phyloP scores from a whole-genome alignment of 257 asterid genomes.

The Lantana camara region DNA sequence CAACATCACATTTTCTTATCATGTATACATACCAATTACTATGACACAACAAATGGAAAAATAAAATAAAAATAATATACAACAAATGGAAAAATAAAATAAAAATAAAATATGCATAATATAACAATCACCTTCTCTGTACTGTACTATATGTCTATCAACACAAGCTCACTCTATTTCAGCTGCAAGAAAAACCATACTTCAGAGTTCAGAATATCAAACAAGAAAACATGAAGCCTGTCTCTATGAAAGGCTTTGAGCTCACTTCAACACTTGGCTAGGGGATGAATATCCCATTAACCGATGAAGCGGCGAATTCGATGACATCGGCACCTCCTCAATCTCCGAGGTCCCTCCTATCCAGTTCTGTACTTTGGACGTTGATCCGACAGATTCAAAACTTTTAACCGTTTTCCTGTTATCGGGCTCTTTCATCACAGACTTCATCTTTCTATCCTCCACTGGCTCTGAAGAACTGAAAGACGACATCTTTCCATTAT shows the following conservation, averaged over 20 bases:
- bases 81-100: conserved; percentile 16
- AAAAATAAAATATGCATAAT: conserved; percentile 18
- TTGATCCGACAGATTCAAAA: conserved; percentile 43
- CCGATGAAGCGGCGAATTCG: conserved; percentile 73
- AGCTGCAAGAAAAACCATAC: conserved; percentile 15
- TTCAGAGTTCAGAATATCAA: conserved; percentile 3
- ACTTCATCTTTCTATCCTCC: conserved; percentile 62
- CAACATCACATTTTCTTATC: background rate
- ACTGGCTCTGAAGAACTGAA: conserved; percentile 29
- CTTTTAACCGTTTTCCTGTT: conserved; percentile 9
- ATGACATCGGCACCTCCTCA: conserved; percentile 41
- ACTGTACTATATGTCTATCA: too few species aligned
- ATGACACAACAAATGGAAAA: conserved; percentile 4
- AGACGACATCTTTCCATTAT: conserved; percentile 38
- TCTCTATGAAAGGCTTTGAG: background rate
- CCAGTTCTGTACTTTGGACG: conserved; percentile 36
- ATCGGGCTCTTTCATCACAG: conserved; percentile 31
- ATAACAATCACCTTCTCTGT: conserved; percentile 26
- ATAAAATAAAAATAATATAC: conserved; percentile 15
- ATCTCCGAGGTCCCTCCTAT: conserved; percentile 50
- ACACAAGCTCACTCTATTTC: conserved; percentile 15
- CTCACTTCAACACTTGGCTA: conserved; percentile 57
- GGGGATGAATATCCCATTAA: conserved; percentile 85
- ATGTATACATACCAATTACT: conserved; percentile 12
- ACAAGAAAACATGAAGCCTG: background rate